Percentiles rank a stretch among this genome's conserved stretches.
These are phyloP conservation scores for Salvia rosmarinus DNA, from an alignment of 257 asterid genomes.

Conservation along the genomic window DNA sequence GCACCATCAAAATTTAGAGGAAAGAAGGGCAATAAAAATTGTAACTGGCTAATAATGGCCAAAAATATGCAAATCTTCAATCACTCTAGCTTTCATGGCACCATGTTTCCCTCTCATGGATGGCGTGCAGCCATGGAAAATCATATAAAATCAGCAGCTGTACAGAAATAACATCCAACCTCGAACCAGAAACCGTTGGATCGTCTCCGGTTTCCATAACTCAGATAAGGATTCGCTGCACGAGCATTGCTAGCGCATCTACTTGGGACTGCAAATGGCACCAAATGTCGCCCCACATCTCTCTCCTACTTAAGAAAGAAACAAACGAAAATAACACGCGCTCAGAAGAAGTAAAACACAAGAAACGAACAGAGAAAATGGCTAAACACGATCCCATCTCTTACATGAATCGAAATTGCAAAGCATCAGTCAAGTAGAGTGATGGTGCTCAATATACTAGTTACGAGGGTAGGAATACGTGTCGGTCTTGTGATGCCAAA, in stretches of 20 bases:
- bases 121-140: slow-evolving; percentile 1
- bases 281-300: neutral
- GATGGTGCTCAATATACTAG: slow-evolving; percentile 34
- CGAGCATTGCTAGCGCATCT: neutral
- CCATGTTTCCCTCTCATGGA: slow-evolving; percentile 4
- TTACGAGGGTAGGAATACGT: slow-evolving; percentile 37
- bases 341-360: neutral
- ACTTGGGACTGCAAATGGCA: slow-evolving; percentile 15
- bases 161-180: slow-evolving; percentile 36
- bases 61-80: slow-evolving; percentile 30
- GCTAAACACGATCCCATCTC: neutral
- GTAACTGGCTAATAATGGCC: neutral
- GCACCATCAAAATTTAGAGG: neutral
- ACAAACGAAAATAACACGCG: neutral
- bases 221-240: slow-evolving; percentile 2
- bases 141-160: slow-evolving; percentile 30
- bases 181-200: slow-evolving; percentile 6
- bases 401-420: slow-evolving; percentile 26
- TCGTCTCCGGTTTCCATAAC: slow-evolving; percentile 23
- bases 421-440: slow-evolving; percentile 39
- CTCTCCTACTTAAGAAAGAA: neutral
- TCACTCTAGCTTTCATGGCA: slow-evolving; percentile 29
- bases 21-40: neutral
- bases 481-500: slow-evolving; percentile 56
- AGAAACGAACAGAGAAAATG: neutral